These are phyloP conservation scores for Pythium apleroticum DNA, from an alignment of 352 stramenopile species.

Conservation along the genomic window DNA sequence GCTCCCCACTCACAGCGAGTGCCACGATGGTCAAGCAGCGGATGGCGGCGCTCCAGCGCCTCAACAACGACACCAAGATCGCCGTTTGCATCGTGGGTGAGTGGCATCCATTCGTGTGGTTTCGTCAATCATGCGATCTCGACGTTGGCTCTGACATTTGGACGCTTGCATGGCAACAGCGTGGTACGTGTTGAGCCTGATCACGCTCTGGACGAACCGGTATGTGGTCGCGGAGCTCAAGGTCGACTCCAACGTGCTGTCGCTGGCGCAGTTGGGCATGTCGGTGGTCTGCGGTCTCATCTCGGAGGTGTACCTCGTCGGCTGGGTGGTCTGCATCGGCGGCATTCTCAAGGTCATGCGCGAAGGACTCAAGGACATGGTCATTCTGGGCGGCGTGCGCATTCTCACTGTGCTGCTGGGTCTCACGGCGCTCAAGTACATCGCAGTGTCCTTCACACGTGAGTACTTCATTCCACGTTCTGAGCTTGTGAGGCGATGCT, in stretches of 20 bases:
- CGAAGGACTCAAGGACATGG: slow-evolving; percentile 80
- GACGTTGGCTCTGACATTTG: too few species aligned
- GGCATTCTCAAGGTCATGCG: slow-evolving; percentile 48
- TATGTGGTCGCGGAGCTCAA: slow-evolving; percentile 75
- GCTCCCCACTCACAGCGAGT: not conserved
- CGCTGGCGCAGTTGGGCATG: slow-evolving; percentile 73
- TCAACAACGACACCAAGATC: slow-evolving; percentile 55
- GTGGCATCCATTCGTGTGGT: slow-evolving; percentile 9
- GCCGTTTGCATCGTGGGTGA: slow-evolving; percentile 56
- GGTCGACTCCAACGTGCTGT: slow-evolving; percentile 79
- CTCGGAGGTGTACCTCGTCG: slow-evolving; percentile 74
- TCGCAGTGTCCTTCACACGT: slow-evolving; percentile 90
- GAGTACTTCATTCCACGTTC: slow-evolving; percentile 17
- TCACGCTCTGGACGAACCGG: slow-evolving; percentile 84
- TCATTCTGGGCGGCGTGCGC: slow-evolving; percentile 76
- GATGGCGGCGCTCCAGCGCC: not conserved
- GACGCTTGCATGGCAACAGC: slow-evolving; percentile 35
- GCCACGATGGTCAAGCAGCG: slow-evolving; percentile 17
- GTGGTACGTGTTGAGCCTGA: slow-evolving; percentile 79
- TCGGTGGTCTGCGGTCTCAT: slow-evolving; percentile 69
- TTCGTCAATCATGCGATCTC: too few species aligned
- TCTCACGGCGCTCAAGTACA: slow-evolving; percentile 90
- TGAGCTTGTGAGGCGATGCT: not conserved
- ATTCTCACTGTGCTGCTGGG: slow-evolving; percentile 88
- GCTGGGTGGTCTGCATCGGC: slow-evolving; percentile 56